phyloP scores from a whole-genome alignment of 1,284 basidiomycete genomes.

The Marasmius tenuissimus region DNA sequence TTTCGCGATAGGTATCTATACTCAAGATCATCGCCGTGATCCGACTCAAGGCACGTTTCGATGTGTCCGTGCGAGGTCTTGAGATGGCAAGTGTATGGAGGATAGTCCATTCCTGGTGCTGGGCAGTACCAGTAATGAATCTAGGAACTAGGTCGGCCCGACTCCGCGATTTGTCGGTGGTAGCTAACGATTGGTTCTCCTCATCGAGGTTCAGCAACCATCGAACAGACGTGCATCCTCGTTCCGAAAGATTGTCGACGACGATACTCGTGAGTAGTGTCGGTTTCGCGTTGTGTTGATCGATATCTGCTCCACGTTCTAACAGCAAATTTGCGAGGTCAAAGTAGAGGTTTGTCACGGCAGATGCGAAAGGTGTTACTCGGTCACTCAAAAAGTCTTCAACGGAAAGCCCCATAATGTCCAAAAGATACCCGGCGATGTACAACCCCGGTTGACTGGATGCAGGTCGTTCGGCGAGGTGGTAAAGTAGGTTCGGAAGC shows the following conservation, averaged over 20 bases:
- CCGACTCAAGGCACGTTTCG: not conserved
- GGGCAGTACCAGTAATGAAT: not conserved
- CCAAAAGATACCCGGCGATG: conserved; percentile 6
- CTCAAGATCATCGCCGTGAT: conserved; percentile 3
- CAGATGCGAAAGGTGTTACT: conserved; percentile 2
- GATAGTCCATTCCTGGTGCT: not conserved
- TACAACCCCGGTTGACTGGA: not conserved
- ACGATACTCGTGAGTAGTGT: conserved; percentile 5
- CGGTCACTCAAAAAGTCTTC: not conserved
- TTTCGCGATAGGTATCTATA: not conserved
- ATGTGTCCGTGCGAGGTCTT: not conserved
- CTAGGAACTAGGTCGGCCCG: not conserved
- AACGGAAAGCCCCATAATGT: conserved; percentile 3
- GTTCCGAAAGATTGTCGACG: not conserved
- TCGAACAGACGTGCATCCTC: not conserved
- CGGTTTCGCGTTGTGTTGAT: not conserved
- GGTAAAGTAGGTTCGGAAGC: conserved; percentile 3
- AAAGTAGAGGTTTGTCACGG: conserved; percentile 5
- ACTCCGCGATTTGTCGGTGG: not conserved
- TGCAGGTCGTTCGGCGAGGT: conserved; percentile 3
- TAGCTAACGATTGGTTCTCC: not conserved
- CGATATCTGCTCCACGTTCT: conserved; percentile 6
- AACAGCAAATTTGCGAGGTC: conserved; percentile 6
- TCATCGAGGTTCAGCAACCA: conserved; percentile 2
- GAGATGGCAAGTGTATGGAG: not conserved